Base-by-base conservation (phyloP, 2,329 filamentous ascomycete genomes). In the Magnaporthiopsis rhizophila region DNA sequence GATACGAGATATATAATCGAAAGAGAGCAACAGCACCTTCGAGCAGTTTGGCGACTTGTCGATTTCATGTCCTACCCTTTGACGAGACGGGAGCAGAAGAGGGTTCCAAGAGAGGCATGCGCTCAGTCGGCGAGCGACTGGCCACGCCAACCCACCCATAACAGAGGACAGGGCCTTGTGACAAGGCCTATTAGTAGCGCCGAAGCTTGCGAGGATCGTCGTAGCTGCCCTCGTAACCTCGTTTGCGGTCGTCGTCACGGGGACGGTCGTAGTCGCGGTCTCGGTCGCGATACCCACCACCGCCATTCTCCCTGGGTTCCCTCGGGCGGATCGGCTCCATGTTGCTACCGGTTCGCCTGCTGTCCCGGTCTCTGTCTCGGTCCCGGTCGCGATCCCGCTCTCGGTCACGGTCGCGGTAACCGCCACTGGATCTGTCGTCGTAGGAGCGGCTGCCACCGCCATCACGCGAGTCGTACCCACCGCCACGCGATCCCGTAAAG, bases 191-290 rank as follows among this genome's bases (percentile, higher is more conserved):
- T 79, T 79, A 87, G 77, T 89, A 89, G 68, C 86, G 84, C 68
- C 86, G 85, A 67, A 88, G 73, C 76, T 89, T 89, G 65, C 84
- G 77, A 62, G 86, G 84, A 76, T 97, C 93, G 73, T 97, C 92
- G 78, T 93, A 89, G 69, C 86, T 84, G 72, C 89, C 89, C 63
- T 96, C 92, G 76, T 90, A 92, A 63, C 87, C 83, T 74, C 88
- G 86, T 81, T 90, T 84, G 74, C 85, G 77, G 69, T 86, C 84
- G 63, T 86, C 83, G 67, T 67, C 67, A 53, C 81, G 78, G 64
- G 81, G 81, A 68, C 82, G 77, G 73, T 87, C 85, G 74, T 79
- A 80, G 71, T 83, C 79, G 62, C 81, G 78, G 68, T 70, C 69
- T 65, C 73, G 68, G 45, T 79, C 75, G 65, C 70, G 65, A 66